Conservation (phyloP, 2,329 filamentous ascomycete species). For the Aspergillus niger region DNA sequence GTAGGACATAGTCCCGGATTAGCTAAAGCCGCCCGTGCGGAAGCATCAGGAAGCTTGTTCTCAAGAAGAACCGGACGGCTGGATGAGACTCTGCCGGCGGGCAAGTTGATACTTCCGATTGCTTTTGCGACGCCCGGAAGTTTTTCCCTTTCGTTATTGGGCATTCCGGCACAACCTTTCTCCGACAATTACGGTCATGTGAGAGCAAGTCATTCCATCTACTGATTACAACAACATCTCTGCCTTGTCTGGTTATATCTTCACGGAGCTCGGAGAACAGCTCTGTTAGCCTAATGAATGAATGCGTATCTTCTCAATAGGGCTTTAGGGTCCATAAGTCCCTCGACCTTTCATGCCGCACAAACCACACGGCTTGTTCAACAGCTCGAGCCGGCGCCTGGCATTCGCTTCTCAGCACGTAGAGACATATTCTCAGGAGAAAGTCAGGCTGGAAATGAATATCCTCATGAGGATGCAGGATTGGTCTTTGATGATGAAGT, state of each 20-base stretch:
- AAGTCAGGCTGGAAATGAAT: neutral
- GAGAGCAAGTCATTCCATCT: neutral
- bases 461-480: neutral
- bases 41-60: slow-evolving; percentile 14
- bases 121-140: neutral
- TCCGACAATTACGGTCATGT: neutral
- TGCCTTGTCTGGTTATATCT: neutral
- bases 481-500: slow-evolving; percentile 27
- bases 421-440: neutral
- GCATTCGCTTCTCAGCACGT: slow-evolving; percentile 64
- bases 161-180: neutral
- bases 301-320: slow-evolving; percentile 75
- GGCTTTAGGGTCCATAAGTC: slow-evolving; percentile 67
- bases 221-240: neutral
- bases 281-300: slow-evolving; percentile 59
- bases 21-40: slow-evolving; percentile 6
- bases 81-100: neutral
- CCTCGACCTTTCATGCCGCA: slow-evolving; percentile 64
- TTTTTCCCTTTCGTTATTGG: neutral
- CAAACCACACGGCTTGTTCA: slow-evolving; percentile 67
- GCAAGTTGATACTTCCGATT: neutral
- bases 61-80: neutral
- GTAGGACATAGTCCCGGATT: slow-evolving; percentile 23
- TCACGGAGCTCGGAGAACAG: too few relatives aligned
- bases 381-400: slow-evolving; percentile 67